Percentiles rank a stretch among this genome's conserved stretches.
These are phyloP conservation scores for Pseudotsuga menziesii DNA, from an alignment of 75 land plant genomes.

Conservation along the genomic window DNA sequence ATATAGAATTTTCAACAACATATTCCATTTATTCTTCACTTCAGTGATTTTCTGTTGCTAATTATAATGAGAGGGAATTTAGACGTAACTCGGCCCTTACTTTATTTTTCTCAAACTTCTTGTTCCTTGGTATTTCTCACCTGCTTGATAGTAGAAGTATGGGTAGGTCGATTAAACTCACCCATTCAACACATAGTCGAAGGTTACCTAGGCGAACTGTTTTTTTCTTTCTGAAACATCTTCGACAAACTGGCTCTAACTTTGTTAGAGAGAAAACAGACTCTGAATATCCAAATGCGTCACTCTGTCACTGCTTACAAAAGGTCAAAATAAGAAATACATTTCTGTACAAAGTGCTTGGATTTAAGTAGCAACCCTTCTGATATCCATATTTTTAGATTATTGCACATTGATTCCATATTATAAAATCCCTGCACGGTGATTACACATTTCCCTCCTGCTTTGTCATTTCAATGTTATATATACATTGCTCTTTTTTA, in stretches of 20 bases:
- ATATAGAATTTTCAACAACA: neutral
- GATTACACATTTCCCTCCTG: neutral
- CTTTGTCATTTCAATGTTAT: neutral
- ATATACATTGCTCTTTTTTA: neutral
- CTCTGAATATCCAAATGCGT: neutral
- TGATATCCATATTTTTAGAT: neutral
- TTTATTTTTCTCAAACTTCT: neutral
- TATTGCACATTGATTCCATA: neutral
- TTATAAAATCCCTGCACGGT: neutral
- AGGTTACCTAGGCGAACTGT: neutral
- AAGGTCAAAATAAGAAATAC: neutral
- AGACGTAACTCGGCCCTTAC: neutral
- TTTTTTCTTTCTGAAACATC: neutral
- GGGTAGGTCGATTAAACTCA: neutral
- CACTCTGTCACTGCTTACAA: neutral
- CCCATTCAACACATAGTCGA: neutral
- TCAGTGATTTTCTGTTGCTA: too few species aligned
- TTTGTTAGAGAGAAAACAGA: neutral
- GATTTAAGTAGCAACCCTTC: neutral
- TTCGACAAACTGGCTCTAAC: neutral
- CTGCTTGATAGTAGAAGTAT: neutral
- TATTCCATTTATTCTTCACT: neutral
- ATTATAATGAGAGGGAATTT: neutral
- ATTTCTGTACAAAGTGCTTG: neutral
- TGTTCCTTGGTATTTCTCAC: too few species aligned